Conservation (phyloP, 1,284 basidiomycete species). For the Ganoderma resinaceum region DNA sequence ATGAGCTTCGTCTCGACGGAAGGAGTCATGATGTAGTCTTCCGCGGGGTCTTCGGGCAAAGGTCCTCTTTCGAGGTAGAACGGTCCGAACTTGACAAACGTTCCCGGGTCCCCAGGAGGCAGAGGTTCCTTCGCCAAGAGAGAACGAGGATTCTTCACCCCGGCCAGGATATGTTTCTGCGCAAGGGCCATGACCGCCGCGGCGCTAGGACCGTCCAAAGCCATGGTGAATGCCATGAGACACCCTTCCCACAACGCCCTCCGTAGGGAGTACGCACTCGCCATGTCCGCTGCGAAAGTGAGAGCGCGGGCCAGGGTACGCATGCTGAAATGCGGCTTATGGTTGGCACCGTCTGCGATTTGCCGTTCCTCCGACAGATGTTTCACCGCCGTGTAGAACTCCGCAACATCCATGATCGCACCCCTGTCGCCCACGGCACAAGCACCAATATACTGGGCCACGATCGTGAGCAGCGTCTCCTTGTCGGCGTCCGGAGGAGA, state of each 20-base stretch:
- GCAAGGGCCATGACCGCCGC: slow-evolving; percentile 74
- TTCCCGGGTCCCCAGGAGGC: slow-evolving; percentile 59
- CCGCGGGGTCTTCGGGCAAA: slow-evolving; percentile 63
- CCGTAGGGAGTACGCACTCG: slow-evolving; percentile 81
- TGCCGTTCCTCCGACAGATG: slow-evolving; percentile 80
- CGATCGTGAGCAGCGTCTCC: slow-evolving; percentile 89
- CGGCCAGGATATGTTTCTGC: slow-evolving; percentile 82
- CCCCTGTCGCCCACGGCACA: slow-evolving; percentile 86
- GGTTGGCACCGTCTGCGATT: slow-evolving; percentile 94
- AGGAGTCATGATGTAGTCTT: slow-evolving; percentile 93
- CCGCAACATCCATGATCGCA: slow-evolving; percentile 91
- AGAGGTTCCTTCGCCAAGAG: slow-evolving; percentile 75
- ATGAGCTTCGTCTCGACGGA: slow-evolving; percentile 97
- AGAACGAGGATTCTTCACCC: slow-evolving; percentile 84
- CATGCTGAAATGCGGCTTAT: slow-evolving; percentile 97
- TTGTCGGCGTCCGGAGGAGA: slow-evolving; percentile 92
- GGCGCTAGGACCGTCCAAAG: slow-evolving; percentile 82
- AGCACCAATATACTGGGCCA: slow-evolving; percentile 91
- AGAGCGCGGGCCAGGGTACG: slow-evolving; percentile 93
- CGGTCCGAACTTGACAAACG: slow-evolving; percentile 87
- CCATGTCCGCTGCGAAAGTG: slow-evolving; percentile 89
- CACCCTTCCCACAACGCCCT: slow-evolving; percentile 96
- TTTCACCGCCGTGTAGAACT: slow-evolving; percentile 90
- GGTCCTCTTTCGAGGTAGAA: slow-evolving; percentile 91
- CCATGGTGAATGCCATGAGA: slow-evolving; percentile 98